Evolutionary conservation across 73 alveolate species (phyloP).

Genomic region (Stentor roeselii): DNA sequence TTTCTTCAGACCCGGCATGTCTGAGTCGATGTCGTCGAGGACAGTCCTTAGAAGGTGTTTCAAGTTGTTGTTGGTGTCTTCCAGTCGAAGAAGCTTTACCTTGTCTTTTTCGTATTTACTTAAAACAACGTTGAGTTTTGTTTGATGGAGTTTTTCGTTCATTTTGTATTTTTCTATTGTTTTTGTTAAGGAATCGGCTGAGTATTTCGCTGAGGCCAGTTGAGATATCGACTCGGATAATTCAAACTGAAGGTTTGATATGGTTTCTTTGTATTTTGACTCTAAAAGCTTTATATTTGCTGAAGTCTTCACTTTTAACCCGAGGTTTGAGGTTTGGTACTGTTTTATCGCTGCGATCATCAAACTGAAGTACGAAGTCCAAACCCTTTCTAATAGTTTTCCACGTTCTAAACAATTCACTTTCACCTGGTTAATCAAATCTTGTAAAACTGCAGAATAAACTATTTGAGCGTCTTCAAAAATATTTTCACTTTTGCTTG

Average conservation of each 20-base stretch:
- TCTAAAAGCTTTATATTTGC: too few species aligned
- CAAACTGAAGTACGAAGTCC: slow-evolving; percentile 32
- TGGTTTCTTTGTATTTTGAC: neutral
- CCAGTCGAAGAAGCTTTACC: neutral
- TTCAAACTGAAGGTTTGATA: neutral
- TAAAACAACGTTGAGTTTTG: neutral
- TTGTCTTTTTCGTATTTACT: slow-evolving; percentile 16
- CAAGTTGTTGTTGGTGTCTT: slow-evolving; percentile 21
- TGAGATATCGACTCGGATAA: neutral
- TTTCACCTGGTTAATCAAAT: slow-evolving; percentile 36
- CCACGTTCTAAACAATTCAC: slow-evolving; percentile 46
- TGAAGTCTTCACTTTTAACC: neutral
- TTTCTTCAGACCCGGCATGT: neutral
- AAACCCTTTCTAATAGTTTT: slow-evolving; percentile 31
- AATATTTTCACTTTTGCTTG: neutral
- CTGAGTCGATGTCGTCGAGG: slow-evolving; percentile 16
- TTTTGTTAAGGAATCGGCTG: neutral
- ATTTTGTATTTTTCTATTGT: neutral
- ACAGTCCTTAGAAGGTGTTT: neutral
- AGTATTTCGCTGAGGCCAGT: neutral
- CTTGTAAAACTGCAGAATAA: slow-evolving; percentile 39
- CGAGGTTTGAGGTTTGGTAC: neutral
- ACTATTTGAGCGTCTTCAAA: slow-evolving; percentile 33
- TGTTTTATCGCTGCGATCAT: slow-evolving; percentile 8
- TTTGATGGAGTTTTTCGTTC: slow-evolving; percentile 8